Percentiles rank a stretch among this genome's conserved stretches.
Evolutionary conservation across 2,329 filamentous ascomycete genomes (phyloP).

Genomic region (Thelonectria olida): DNA sequence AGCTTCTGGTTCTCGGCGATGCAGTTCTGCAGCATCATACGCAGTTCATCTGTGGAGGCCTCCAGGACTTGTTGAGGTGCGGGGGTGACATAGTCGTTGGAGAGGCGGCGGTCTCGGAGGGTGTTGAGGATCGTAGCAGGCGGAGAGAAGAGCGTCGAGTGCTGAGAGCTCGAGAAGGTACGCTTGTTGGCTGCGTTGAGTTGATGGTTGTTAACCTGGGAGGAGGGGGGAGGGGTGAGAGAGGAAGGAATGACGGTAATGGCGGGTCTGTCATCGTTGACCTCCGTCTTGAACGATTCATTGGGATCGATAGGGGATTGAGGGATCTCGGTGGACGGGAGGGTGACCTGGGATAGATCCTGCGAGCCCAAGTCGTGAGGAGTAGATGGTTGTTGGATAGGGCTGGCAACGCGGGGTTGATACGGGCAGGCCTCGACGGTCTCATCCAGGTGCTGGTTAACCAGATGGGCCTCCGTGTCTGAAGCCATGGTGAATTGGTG

Average conservation of each 20-base stretch:
- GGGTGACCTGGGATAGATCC: conserved; percentile 59
- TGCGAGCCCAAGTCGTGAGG: conserved; percentile 43
- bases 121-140: conserved; percentile 57
- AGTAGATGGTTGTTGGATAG: conserved; percentile 44
- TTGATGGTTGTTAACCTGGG: conserved; percentile 53
- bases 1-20: conserved; percentile 66
- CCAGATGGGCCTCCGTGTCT: conserved; percentile 41
- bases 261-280: conserved; percentile 55
- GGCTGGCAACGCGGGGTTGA: conserved; percentile 46
- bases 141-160: conserved; percentile 61
- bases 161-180: conserved; percentile 54
- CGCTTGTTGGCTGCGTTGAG: conserved; percentile 37
- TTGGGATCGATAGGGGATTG: conserved; percentile 61
- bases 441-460: conserved; percentile 45
- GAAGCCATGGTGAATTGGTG: conserved; percentile 46
- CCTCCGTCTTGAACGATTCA: conserved; percentile 60
- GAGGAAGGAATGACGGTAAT: conserved; percentile 65
- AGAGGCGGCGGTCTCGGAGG: conserved; percentile 41
- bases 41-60: conserved; percentile 64
- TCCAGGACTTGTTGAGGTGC: conserved; percentile 60
- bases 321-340: conserved; percentile 67
- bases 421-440: conserved; percentile 38
- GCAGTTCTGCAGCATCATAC: conserved; percentile 63
- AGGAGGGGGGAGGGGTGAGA: conserved; percentile 66
- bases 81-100: conserved; percentile 57